Conservation (phyloP, 1,139 yeast genomes). For the Diutina neorugosa region DNA sequence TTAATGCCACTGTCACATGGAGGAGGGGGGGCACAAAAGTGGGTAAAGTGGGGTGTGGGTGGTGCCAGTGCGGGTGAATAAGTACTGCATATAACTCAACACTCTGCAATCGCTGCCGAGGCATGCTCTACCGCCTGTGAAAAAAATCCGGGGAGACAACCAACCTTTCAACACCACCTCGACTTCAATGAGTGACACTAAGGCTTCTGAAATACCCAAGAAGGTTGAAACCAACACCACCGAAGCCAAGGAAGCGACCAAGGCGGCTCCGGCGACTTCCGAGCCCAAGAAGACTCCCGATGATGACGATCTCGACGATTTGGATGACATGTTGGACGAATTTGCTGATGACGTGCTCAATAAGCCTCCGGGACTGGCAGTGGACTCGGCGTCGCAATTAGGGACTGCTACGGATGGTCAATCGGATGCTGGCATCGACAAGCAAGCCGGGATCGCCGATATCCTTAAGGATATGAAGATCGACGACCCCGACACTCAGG, state of each 20-base stretch:
- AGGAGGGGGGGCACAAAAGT: neutral
- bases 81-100: neutral
- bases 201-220: neutral
- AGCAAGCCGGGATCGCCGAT: slow-evolving; percentile 29
- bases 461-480: slow-evolving; percentile 46
- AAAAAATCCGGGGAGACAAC: neutral
- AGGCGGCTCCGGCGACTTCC: neutral
- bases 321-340: slow-evolving; percentile 65
- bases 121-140: neutral
- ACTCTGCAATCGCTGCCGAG: neutral
- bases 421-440: slow-evolving; percentile 31
- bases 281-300: slow-evolving; percentile 13
- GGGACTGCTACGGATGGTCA: slow-evolving; percentile 13
- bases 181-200: neutral
- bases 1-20: neutral
- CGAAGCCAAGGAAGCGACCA: neutral
- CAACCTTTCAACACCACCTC: too few relatives aligned
- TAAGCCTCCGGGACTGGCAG: slow-evolving; percentile 44
- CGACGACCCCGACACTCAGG: slow-evolving; percentile 49
- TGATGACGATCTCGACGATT: slow-evolving; percentile 53
- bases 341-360: slow-evolving; percentile 66
- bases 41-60: neutral
- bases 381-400: slow-evolving; percentile 7
- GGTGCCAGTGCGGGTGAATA: neutral
- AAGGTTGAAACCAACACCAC: neutral